phyloP scores from a whole-genome alignment of 208 protist genomes.

The Crithidia expoeki region DNA sequence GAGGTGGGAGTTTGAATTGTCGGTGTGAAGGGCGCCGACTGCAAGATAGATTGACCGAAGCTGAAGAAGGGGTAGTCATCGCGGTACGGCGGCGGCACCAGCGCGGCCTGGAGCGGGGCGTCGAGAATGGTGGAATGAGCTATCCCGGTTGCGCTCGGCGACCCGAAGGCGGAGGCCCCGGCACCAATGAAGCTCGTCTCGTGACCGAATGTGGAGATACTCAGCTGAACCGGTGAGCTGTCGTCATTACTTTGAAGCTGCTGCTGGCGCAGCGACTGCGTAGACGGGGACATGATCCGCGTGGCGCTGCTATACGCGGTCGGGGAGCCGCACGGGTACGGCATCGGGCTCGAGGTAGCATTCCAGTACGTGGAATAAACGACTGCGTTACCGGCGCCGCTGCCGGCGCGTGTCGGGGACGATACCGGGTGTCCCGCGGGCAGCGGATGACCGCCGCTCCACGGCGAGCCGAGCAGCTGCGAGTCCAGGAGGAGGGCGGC shows the following conservation, averaged over 20 bases:
- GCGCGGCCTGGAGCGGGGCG: constrained; percentile 34
- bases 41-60: constrained; percentile 34
- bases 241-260: constrained; percentile 16
- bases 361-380: constrained; percentile 37
- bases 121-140: constrained; percentile 35
- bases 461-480: constrained; percentile 30
- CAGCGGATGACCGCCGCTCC: constrained; percentile 4
- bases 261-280: constrained; percentile 17
- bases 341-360: constrained; percentile 4
- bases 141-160: background rate
- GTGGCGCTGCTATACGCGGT: constrained; percentile 17
- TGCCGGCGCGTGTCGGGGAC: constrained; percentile 12
- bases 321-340: constrained; percentile 22
- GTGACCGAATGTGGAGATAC: constrained; percentile 22
- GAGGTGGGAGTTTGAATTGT: constrained; percentile 12
- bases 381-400: background rate
- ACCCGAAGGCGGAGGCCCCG: constrained; percentile 3
- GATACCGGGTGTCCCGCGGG: background rate
- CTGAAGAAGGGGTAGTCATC: constrained; percentile 25
- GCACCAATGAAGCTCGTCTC: constrained; percentile 20
- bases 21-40: constrained; percentile 25
- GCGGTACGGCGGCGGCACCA: constrained; percentile 25
- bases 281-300: constrained; percentile 19
- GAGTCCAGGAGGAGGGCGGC: constrained; percentile 24
- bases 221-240: constrained; percentile 24